phyloP scores from a whole-genome alignment of 176 grass and related monocot genomes.

The Phragmites australis region DNA sequence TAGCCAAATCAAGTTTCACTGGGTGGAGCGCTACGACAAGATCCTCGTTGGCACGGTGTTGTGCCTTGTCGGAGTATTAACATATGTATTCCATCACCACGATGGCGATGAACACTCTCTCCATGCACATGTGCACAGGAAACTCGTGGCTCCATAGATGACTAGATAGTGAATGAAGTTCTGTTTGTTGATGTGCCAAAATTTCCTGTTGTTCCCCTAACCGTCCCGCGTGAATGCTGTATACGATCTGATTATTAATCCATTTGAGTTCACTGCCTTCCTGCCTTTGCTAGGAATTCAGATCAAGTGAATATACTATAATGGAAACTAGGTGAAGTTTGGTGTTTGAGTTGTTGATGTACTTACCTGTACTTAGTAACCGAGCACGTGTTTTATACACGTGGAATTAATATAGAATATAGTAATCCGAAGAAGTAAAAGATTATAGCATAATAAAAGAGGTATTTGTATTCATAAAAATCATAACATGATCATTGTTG shows the following conservation, averaged over 20 bases:
- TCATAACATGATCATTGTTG: too few relatives aligned
- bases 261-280: neutral
- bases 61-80: slow-evolving; percentile 76
- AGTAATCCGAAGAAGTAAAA: too few relatives aligned
- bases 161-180: slow-evolving; percentile 10
- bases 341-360: neutral
- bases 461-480: too few relatives aligned
- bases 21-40: slow-evolving; percentile 95
- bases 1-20: slow-evolving; percentile 97
- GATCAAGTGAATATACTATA: slow-evolving; percentile 25
- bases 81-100: slow-evolving; percentile 84
- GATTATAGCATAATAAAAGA: too few relatives aligned
- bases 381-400: too few relatives aligned
- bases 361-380: neutral
- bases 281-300: neutral
- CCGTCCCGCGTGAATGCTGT: neutral
- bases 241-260: slow-evolving; percentile 27
- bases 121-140: slow-evolving; percentile 58
- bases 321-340: neutral
- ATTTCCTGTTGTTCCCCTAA: slow-evolving; percentile 29
- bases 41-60: slow-evolving; percentile 85
- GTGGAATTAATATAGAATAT: too few relatives aligned
- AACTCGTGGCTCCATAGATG: slow-evolving; percentile 56
- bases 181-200: neutral
- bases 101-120: slow-evolving; percentile 59